These are phyloP conservation scores for Zizania latifolia DNA, from an alignment of 176 grass and related monocot genomes.

Conservation along the genomic window DNA sequence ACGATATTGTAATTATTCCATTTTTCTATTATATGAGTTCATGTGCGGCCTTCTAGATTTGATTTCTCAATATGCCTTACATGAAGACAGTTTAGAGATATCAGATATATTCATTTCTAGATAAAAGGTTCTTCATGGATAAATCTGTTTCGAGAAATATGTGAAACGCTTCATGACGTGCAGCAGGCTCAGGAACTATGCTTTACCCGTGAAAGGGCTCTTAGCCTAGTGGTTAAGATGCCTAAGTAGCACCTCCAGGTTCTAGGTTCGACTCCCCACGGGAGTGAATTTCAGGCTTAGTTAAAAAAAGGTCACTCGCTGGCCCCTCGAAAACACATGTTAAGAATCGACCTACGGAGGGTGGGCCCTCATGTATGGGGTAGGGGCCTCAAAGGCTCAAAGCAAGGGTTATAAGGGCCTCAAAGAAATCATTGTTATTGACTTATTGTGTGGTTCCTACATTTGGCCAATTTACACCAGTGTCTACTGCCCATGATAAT, in stretches of 20 bases:
- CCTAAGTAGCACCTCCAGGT: too few relatives aligned
- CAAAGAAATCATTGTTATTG: not conserved
- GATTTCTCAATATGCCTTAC: not conserved
- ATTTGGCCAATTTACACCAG: constrained; percentile 4
- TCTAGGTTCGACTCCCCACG: too few relatives aligned
- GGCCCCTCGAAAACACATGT: too few relatives aligned
- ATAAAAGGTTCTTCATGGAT: not conserved
- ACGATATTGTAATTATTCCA: not conserved
- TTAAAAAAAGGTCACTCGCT: too few relatives aligned
- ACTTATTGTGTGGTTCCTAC: not conserved
- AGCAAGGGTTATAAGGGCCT: too few relatives aligned
- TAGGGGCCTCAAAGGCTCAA: too few relatives aligned
- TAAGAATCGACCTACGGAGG: too few relatives aligned
- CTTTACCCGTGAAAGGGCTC: not conserved
- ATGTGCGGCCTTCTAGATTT: not conserved
- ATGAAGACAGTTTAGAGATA: constrained; percentile 3
- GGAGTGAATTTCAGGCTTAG: too few relatives aligned
- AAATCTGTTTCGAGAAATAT: not conserved
- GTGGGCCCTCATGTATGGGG: too few relatives aligned
- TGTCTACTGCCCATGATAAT: not conserved
- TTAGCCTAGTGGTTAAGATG: too few relatives aligned
- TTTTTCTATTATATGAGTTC: not conserved
- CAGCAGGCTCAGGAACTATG: not conserved
- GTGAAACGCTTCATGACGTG: not conserved
- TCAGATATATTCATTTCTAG: not conserved